phyloP scores from a whole-genome alignment of 192 early-diverging fungal genomes.

The Rhizophlyctis rosea region DNA sequence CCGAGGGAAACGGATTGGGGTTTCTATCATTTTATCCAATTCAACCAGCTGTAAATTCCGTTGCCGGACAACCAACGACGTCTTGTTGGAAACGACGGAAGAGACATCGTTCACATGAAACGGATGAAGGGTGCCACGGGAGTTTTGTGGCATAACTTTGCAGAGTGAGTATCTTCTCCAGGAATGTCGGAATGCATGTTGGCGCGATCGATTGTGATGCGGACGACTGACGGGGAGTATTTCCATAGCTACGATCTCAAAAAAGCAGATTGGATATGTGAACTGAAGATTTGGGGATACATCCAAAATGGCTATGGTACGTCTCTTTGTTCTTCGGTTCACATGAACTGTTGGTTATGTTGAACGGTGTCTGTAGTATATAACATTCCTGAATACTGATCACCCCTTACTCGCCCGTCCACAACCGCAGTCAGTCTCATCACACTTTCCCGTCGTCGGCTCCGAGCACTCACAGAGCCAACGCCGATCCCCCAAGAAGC shows the following conservation, averaged over 20 bases:
- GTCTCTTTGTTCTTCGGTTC: too few species aligned
- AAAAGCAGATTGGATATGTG: conserved; percentile 88
- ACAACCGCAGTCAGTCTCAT: too few species aligned
- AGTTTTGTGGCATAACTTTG: conserved; percentile 92
- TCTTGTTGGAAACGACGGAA: conserved; percentile 64
- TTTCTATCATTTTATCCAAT: conserved; percentile 74
- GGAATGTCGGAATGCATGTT: not conserved
- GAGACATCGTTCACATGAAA: conserved; percentile 56
- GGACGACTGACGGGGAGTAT: not conserved
- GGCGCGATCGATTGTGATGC: not conserved
- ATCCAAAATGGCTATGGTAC: too few species aligned
- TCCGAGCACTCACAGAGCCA: too few species aligned
- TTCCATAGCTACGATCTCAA: conserved; percentile 79
- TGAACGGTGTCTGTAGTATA: too few species aligned
- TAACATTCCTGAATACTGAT: too few species aligned
- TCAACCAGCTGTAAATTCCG: conserved; percentile 40
- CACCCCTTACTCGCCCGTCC: too few species aligned
- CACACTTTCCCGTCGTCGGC: too few species aligned
- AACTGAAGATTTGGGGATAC: conserved; percentile 95
- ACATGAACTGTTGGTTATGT: too few species aligned
- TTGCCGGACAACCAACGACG: conserved; percentile 44
- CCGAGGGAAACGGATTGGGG: conserved; percentile 91
- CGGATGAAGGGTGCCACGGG: conserved; percentile 55
- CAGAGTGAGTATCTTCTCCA: conserved; percentile 54
- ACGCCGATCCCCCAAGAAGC: too few species aligned